phyloP scores from a whole-genome alignment of 495 filamentous ascomycete species.

The Neurospora sp. region DNA sequence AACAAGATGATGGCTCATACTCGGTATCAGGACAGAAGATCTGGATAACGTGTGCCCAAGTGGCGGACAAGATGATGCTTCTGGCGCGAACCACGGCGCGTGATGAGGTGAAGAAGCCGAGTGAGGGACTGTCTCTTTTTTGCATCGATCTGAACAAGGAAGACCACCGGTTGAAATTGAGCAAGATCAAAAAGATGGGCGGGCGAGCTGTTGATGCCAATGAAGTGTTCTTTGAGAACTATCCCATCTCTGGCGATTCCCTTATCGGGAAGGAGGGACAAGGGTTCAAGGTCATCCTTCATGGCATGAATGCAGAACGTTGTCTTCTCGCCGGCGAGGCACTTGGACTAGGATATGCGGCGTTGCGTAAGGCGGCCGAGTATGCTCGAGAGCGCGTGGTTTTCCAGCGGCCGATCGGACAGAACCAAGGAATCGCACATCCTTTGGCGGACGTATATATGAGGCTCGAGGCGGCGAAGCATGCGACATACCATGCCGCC shows the following conservation, averaged over 20 bases:
- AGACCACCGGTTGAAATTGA: conserved; percentile 50
- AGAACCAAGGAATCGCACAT: conserved; percentile 68
- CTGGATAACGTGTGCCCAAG: conserved; percentile 74
- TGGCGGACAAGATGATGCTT: conserved; percentile 67
- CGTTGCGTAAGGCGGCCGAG: conserved; percentile 50
- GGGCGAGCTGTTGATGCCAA: conserved; percentile 72
- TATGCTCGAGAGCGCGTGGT: conserved; percentile 63
- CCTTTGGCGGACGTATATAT: conserved; percentile 67
- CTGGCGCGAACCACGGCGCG: conserved; percentile 63
- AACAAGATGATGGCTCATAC: conserved; percentile 43
- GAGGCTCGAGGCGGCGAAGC: conserved; percentile 69
- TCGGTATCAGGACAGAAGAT: conserved; percentile 67
- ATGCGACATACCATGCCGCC: conserved; percentile 70
- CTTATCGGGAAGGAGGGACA: conserved; percentile 60
- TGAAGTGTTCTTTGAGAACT: conserved; percentile 75
- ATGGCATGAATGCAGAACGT: conserved; percentile 79
- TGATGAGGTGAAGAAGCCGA: conserved; percentile 54
- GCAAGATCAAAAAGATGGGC: conserved; percentile 73
- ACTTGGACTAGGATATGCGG: conserved; percentile 65
- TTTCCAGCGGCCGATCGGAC: conserved; percentile 61
- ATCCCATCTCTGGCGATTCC: conserved; percentile 46
- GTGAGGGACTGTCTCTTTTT: conserved; percentile 64
- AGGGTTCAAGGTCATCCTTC: conserved; percentile 67
- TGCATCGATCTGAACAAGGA: conserved; percentile 60
- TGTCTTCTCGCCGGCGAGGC: conserved; percentile 71